Evolutionary conservation across 2,329 filamentous ascomycete species (phyloP), one percentile per base, ranked within the genome.

Genomic region (Alternaria gansuensis): DNA sequence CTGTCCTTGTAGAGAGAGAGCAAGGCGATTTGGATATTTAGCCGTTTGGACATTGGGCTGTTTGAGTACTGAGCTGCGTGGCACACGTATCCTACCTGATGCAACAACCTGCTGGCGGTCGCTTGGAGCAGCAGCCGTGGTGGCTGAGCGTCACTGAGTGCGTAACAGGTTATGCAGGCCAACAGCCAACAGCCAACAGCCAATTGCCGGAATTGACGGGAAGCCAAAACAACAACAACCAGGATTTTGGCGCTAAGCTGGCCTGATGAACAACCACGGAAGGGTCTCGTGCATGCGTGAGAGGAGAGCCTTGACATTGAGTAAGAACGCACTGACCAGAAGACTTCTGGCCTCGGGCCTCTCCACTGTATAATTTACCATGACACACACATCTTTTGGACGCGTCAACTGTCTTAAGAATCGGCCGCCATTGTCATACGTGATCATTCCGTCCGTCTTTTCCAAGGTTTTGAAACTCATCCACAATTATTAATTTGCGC

Each of bases 291-390:
- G 34, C 44, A 55, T 50, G 36, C 45, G 44, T 43, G 29, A 55
- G 46, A 50, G n/a, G 50, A 39, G 51, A 55, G 33, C 33, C 46
- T 51, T 23, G 57, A 40, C 45, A 37, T 34, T 44, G 53, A 59
- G 52, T 56, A 33, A 48, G 39, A 56, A 34, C 23, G 57, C 57
- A 59, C 44, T 23, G 52, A 26, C 57, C 57, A 39, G 8, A 28
- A 23, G 24, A 34, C 51, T 54, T 59, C 57, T 59, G 57, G 57
- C 52, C 57, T 49, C 34, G 14, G 52, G 40, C 29, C 52, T 51
- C 52, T 59, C 57, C 52, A 51, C 52, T 44, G 52, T 51, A 51
- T 51, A 59, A 59, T 56, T 45, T 56, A 56, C 57, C 21, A 56
- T 59, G 57, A 59, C 57, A 56, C 57, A 51, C 52, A 29, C 40